A percentile compares a stretch with the other conserved stretches of the same genome.
Conservation (phyloP, 2,329 filamentous ascomycete species). For the Penicillium sp. region DNA sequence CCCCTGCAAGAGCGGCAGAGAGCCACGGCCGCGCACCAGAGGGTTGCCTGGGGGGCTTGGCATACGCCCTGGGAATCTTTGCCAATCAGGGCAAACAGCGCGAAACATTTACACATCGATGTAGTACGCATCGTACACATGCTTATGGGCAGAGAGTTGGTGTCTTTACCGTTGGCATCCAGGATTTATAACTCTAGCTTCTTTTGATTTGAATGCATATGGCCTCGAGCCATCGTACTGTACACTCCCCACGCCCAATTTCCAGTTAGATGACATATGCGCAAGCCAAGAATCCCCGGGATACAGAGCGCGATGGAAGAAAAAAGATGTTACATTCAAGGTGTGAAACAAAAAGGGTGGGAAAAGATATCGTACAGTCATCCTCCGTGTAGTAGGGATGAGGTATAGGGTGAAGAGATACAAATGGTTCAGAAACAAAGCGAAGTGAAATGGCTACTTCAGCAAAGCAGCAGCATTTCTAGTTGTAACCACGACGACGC, state of each 20-base stretch:
- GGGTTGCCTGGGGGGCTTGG: slow-evolving; percentile 25
- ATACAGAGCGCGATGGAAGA: slow-evolving; percentile 12
- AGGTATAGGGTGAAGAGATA: slow-evolving; percentile 22
- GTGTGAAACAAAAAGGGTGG: slow-evolving; percentile 8
- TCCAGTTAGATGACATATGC: slow-evolving; percentile 16
- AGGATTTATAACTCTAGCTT: slow-evolving; percentile 9
- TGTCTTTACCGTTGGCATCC: neutral
- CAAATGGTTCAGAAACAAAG: slow-evolving; percentile 8
- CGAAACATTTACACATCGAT: too few relatives aligned
- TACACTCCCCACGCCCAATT: slow-evolving; percentile 19
- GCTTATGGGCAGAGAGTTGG: neutral
- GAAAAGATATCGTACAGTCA: slow-evolving; percentile 25
- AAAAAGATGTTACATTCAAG: slow-evolving; percentile 12
- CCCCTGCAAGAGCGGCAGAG: neutral
- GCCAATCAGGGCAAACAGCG: neutral
- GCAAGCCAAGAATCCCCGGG: slow-evolving; percentile 11
- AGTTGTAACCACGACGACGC: slow-evolving; percentile 66
- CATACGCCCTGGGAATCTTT: slow-evolving; percentile 6
- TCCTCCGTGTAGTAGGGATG: slow-evolving; percentile 13
- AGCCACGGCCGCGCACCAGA: slow-evolving; percentile 20
- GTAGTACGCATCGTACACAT: neutral
- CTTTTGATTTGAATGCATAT: slow-evolving; percentile 17
- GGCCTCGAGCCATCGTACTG: slow-evolving; percentile 21
- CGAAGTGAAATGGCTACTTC: slow-evolving; percentile 10
- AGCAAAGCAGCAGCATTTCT: slow-evolving; percentile 16